Evolutionary conservation across 2,329 filamentous ascomycete species (phyloP), one percentile per base, ranked within the genome.

Genomic region (Microdochium trichocladiopsis): DNA sequence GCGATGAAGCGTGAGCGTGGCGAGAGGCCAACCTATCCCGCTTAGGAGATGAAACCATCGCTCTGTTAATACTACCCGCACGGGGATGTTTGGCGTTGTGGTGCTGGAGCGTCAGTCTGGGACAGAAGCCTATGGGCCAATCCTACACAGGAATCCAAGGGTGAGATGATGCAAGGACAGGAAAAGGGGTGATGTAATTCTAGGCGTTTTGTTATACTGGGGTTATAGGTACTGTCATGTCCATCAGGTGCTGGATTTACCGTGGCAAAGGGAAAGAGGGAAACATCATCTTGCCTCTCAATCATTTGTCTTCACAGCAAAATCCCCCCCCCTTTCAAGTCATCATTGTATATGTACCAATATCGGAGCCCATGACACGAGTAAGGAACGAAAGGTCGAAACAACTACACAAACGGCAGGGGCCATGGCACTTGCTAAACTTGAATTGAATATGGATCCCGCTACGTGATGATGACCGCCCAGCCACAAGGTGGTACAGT

Each of bases 1-100:
- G 96, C 95, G 75, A 91, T 91, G 77, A 95, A 95, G 82, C 85
- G 83, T 23, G 41, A 45, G 6, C 41, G 41, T 23, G 41, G 41
- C 18, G 41, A 45, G 41, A 16, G 41, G 6, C 41, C 68, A 82
- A 75, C 59, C 82, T 73, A 62, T 83, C 84, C 69, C 71, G 85
- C 57, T 86, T 69, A 74, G 52, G 47, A 36, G 41, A 6, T 5
- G 31, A 51, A 25, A 2, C 24, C 31, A 33, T 18, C 14, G 18
- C n/a, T 31, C 8, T 31, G 28, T 8, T 8, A 31, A 14, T 31
- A 31, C 28, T 31, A 31, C 28, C 14, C 14, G 28, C 28, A 31
- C 28, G n/a, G n/a, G n/a, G n/a, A n/a, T n/a, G n/a, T n/a, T n/a
- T n/a, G n/a, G n/a, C n/a, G n/a, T n/a, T n/a, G n/a, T n/a, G n/a